Evolutionary conservation across 192 early-diverging fungal genomes (phyloP).

Genomic region (Jimgerdemannia flammicorona): DNA sequence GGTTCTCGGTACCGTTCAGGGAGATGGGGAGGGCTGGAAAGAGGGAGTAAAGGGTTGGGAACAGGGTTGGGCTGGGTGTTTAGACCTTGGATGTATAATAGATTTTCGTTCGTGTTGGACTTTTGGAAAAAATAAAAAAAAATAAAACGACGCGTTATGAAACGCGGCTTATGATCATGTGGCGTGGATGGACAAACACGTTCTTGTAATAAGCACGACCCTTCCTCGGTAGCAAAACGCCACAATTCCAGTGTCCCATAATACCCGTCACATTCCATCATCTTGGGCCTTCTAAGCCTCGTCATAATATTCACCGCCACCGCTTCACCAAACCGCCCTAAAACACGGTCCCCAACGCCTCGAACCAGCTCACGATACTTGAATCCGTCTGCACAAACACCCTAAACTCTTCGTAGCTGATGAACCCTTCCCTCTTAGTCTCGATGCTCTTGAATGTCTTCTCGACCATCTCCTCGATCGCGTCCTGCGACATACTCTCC

Average conservation of each 20-base stretch:
- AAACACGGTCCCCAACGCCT: slow-evolving; percentile 86
- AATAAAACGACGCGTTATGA: background rate
- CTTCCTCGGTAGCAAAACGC: too few relatives aligned
- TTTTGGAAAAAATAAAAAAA: background rate
- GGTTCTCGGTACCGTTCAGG: slow-evolving; percentile 83
- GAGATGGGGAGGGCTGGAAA: slow-evolving; percentile 12
- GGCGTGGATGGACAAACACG: too few relatives aligned
- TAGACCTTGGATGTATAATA: background rate
- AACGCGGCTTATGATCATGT: too few relatives aligned
- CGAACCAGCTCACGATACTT: slow-evolving; percentile 85
- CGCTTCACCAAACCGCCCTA: slow-evolving; percentile 28
- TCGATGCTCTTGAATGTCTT: slow-evolving; percentile 71
- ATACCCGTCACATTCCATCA: too few relatives aligned
- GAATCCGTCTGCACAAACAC: slow-evolving; percentile 74
- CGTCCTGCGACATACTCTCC: slow-evolving; percentile 90
- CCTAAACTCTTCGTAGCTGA: slow-evolving; percentile 79
- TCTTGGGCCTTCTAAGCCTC: too few relatives aligned
- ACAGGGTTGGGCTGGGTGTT: background rate
- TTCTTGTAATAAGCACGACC: too few relatives aligned
- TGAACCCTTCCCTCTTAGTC: slow-evolving; percentile 54
- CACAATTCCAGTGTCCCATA: too few relatives aligned
- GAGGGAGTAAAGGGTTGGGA: background rate
- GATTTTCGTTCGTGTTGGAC: background rate
- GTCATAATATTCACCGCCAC: background rate
- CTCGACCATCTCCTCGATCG: slow-evolving; percentile 92